phyloP scores from a whole-genome alignment of 495 filamentous ascomycete species.

The Neurospora intermedia region DNA sequence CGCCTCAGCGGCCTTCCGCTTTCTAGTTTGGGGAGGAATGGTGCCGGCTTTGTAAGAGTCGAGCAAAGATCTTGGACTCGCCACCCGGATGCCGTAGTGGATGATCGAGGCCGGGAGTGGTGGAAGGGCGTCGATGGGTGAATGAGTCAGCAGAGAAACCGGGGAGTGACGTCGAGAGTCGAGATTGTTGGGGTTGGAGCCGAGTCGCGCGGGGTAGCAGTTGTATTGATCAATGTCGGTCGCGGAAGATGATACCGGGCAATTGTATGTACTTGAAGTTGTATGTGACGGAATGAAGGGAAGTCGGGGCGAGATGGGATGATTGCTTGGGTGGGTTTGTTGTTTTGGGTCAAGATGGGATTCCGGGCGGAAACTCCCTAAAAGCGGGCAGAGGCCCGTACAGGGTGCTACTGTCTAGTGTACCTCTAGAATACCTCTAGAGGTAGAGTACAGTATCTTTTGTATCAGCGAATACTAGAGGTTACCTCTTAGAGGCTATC shows the following conservation, averaged over 20 bases:
- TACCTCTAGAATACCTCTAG: too few species aligned
- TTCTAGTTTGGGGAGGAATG: constrained; percentile 59
- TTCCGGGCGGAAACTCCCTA: background rate
- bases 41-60: constrained; percentile 29
- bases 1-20: constrained; percentile 87
- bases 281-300: background rate
- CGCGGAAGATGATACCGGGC: background rate
- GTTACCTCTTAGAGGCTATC: background rate
- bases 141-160: background rate
- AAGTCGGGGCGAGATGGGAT: background rate
- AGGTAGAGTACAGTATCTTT: background rate
- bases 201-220: background rate
- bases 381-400: background rate
- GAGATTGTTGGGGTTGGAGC: background rate
- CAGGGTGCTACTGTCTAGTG: background rate
- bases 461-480: background rate
- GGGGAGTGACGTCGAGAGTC: constrained; percentile 1
- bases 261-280: background rate
- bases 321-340: background rate
- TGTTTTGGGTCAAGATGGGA: background rate
- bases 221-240: background rate
- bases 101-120: background rate
- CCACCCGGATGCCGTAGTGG: constrained; percentile 2
- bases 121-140: background rate
- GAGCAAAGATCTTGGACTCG: constrained; percentile 2